Evolutionary conservation across 2,329 filamentous ascomycete species (phyloP), one percentile per base, ranked within the genome.

Genomic region (Hypoxylon sp.): DNA sequence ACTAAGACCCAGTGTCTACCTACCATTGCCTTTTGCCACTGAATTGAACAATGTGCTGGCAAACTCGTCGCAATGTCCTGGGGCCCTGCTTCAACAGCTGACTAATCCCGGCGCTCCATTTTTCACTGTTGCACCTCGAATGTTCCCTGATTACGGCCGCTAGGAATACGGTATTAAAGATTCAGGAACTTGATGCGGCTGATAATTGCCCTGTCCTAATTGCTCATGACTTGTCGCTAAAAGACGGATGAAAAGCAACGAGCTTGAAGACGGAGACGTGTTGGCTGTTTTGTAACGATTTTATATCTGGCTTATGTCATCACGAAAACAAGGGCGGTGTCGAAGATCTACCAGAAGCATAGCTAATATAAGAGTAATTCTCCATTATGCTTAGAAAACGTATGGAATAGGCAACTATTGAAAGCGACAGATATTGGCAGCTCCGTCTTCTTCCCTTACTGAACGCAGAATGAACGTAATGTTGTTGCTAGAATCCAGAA

Each of bases 1-100:
- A 25, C 73, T 82, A 17, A 73, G 81, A 11, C 81, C 80, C 1
- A 78, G 73, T 4, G 19, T 51, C 25, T 77, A 78, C 46, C 59
- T 76, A 1, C 80, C 78, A 0, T 59, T 82, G 3, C 57, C 57
- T n/a, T n/a, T 38, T 21, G 23, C 14, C 25, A 14, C n/a, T 10
- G 17, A 9, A 10, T 45, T 56, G 17, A 32, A 14, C n/a, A 3
- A n/a, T 9, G 25, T 30, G 28, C 6, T 56, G 23, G n/a, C 36
- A 3, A n/a, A 19, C 17, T 79, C 80, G 14, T 6, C 11, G 1
- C 50, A 43, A 7, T 46, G 38, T 53, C 49, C 58, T 10, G 38
- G 55, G 1, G 32, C 48, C n/a, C 17, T 36, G 10, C 21, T 55
- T 17, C 34, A 43, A n/a, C 41, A 32, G 11, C 19, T 30, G 41